phyloP scores from a whole-genome alignment of 768 basidiomycete genomes.

The Agaricus subrufescens region DNA sequence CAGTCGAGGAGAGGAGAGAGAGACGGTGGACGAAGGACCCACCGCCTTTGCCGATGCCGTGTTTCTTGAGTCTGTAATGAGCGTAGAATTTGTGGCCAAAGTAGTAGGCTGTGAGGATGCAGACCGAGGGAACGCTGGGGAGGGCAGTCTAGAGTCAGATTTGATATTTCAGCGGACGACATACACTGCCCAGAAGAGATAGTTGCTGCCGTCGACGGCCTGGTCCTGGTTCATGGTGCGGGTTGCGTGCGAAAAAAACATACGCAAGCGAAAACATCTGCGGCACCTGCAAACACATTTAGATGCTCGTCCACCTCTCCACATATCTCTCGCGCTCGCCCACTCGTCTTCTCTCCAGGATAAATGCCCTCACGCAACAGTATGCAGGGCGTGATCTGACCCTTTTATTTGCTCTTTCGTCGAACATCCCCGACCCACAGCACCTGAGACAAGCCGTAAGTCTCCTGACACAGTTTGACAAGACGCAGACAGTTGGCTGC shows the following conservation, averaged over 20 bases:
- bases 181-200: conserved; percentile 43
- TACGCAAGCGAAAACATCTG: neutral
- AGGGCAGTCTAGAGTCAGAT: neutral
- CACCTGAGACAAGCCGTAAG: conserved; percentile 37
- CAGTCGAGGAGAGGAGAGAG: neutral
- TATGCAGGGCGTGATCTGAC: conserved; percentile 29
- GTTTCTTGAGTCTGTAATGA: conserved; percentile 34
- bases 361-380: conserved; percentile 23
- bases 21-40: conserved; percentile 10
- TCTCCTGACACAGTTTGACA: conserved; percentile 33
- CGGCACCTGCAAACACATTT: neutral
- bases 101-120: conserved; percentile 43
- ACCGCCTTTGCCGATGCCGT: conserved; percentile 59
- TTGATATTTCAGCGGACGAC: conserved; percentile 1
- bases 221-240: conserved; percentile 1
- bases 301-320: conserved; percentile 28
- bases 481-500: conserved; percentile 48
- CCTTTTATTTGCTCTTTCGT: conserved; percentile 47
- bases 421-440: conserved; percentile 28
- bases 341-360: conserved; percentile 26
- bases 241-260: neutral
- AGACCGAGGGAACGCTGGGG: conserved; percentile 37
- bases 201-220: conserved; percentile 29
- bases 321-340: conserved; percentile 38
- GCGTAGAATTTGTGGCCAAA: conserved; percentile 47